Base-by-base conservation (phyloP, 306 rosid species). In the Lathyrus oleraceus region DNA sequence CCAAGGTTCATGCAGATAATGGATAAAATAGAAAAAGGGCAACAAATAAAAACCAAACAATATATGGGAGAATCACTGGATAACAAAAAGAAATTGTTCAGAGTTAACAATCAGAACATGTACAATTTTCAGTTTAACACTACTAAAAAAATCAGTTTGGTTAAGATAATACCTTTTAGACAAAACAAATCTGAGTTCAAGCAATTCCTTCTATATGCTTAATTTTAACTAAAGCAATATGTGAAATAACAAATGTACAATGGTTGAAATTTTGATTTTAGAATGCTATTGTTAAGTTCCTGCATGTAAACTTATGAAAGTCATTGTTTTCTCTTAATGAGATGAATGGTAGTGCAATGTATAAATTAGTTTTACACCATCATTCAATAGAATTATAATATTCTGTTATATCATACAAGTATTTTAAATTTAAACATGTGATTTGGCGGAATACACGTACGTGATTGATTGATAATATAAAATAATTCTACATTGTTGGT, bases 101-200 rank as follows among this genome's bases (percentile, higher is more conserved):
- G 15, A 43, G 52, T 5, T 51, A n/a, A 17, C 47, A 35, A 76
- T 58, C 28, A 61, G 16, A 47, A 54, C 44, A 19, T 9, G 30
- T 9, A 20, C 45, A 44, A 43, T 20, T 19, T 42, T 71, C 64
- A 32, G 40, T 42, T 43, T 15, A n/a, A 49, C 43, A 59, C 40
- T 56, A 43, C 13, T 62, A 3, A 76, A 61, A 40, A 57, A 12
- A 35, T 47, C 48, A 45, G 72, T 20, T 38, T 47, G 48, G 78
- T 17, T 38, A 23, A 70, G 9, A 67, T 35, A 78, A 57, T 78
- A 85, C 96, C n/a, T n/a, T n/a, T n/a, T n/a, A n/a, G n/a, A n/a
- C n/a, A n/a, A n/a, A n/a, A n/a, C n/a, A n/a, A n/a, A n/a, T n/a
- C n/a, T n/a, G n/a, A n/a, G n/a, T n/a, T n/a, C n/a, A n/a, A n/a